Evolutionary conservation across 2,329 filamentous ascomycete genomes (phyloP).

Genomic region (Cladosporium sp.): DNA sequence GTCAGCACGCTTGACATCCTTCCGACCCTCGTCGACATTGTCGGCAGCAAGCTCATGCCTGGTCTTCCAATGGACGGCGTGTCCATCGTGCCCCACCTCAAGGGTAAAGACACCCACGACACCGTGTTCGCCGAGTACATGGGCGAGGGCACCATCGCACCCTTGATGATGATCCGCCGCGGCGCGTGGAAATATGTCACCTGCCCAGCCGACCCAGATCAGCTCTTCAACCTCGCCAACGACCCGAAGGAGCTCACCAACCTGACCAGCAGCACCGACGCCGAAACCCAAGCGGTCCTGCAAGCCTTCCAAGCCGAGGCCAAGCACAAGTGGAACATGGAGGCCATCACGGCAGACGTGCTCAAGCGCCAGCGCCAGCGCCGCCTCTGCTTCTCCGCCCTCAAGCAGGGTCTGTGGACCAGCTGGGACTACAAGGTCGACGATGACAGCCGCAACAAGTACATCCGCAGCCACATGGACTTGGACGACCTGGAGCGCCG

Average conservation of each 20-base stretch:
- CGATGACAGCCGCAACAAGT: constrained; percentile 61
- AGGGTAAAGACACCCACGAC: constrained; percentile 65
- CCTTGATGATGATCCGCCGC: constrained; percentile 90
- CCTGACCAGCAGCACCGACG: constrained; percentile 47
- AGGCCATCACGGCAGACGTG: constrained; percentile 69
- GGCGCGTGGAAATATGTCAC: constrained; percentile 88
- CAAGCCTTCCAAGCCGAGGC: constrained; percentile 71
- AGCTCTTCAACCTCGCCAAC: constrained; percentile 72
- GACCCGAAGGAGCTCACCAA: constrained; percentile 79
- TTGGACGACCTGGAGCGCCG: constrained; percentile 75
- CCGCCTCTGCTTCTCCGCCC: constrained; percentile 72
- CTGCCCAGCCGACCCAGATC: constrained; percentile 77
- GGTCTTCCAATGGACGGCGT: constrained; percentile 81
- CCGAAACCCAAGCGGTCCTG: constrained; percentile 37
- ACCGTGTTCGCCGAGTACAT: constrained; percentile 95
- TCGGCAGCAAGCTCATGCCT: constrained; percentile 64
- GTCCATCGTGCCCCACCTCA: constrained; percentile 74
- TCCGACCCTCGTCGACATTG: constrained; percentile 81
- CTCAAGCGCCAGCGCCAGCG: constrained; percentile 74
- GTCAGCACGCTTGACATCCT: constrained; percentile 90
- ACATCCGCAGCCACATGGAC: constrained; percentile 79
- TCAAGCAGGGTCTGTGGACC: constrained; percentile 71
- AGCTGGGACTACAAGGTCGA: constrained; percentile 82
- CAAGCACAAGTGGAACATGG: constrained; percentile 73
- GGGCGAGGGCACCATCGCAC: constrained; percentile 83